Evolutionary conservation across 345 rosid genomes (phyloP), one percentile per base, ranked within the genome.

Genomic region (Pistacia integerrima): DNA sequence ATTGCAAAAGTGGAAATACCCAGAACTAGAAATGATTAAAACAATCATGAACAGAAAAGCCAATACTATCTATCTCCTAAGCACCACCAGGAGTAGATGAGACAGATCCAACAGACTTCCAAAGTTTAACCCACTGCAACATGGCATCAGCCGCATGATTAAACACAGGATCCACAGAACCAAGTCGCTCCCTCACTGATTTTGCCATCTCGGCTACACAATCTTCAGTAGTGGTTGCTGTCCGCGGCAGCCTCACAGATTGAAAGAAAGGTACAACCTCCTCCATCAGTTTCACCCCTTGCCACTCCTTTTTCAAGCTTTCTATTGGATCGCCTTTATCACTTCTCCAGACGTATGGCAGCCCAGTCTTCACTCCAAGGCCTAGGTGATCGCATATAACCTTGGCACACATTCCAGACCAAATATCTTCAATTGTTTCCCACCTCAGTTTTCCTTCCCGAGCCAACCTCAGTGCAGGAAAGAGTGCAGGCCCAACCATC

Each of bases 231-330:
- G 81, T 90, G 16, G 84, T 64, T 18, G 90, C 93, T 49, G 88
- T 78, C 77, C n/a, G 68, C 0, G 97, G 82, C 82, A 92, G 67
- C 74, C 85, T 89, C 70, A 93, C 33, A 0, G 93, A 83, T 87
- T 91, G 93, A 67, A 96, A 93, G 87, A 92, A 92, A 1, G 97
- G 93, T 38, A 93, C 90, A 48, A 93, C 87, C 73, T 89, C 93
- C 88, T 95, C 99, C 98, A 91, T 93, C 80, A 87, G 88, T 88
- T 89, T 95, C 85, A 95, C 88, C 11, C 98, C 98, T 85, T 93
- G 94, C 99, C 99, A 95, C 78, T 95, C 97, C 76, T 95, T 95
- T 81, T 90, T 93, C 88, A 93, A 74, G 77, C 97, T 95, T 70
- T 90, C 93, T 49, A 92, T 82, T 0, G 98, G 92, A 75, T 85